These are phyloP conservation scores for Clonostachys byssicola DNA, from an alignment of 2,329 filamentous ascomycete genomes.

Conservation along the genomic window DNA sequence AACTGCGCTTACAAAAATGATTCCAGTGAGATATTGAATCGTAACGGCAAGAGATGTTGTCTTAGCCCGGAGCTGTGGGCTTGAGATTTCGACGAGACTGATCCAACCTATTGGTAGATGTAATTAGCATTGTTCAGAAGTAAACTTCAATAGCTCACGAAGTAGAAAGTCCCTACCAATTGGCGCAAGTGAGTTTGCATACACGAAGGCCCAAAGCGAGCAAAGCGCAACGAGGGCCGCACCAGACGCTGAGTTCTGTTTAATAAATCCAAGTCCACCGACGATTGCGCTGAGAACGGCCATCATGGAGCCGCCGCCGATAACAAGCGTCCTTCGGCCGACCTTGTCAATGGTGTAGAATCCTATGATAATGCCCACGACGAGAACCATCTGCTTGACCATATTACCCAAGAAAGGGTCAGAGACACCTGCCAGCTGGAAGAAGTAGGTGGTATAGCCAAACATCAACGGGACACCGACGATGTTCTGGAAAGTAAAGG, in stretches of 20 bases:
- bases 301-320: no score
- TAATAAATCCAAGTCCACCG: not conserved
- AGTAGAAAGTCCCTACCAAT: no score
- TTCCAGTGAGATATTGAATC: not conserved
- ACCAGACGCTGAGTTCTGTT: not conserved
- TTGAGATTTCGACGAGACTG: not conserved
- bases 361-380: slow-evolving; percentile 7
- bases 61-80: no score
- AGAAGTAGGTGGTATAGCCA: slow-evolving; percentile 14
- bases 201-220: not conserved
- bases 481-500: slow-evolving; percentile 12
- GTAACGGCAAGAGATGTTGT: no score
- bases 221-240: slow-evolving; percentile 4
- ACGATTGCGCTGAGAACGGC: not conserved
- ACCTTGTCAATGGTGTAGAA: slow-evolving; percentile 11
- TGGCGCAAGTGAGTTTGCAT: not conserved
- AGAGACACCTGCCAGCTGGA: slow-evolving; percentile 9
- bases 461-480: slow-evolving; percentile 13
- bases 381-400: slow-evolving; percentile 2
- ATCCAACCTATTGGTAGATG: no score
- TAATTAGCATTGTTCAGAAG: no score
- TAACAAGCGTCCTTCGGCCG: slow-evolving; percentile 3
- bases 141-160: no score
- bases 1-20: not conserved
- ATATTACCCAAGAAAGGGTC: slow-evolving; percentile 14